phyloP scores from a whole-genome alignment of 306 rosid species.

The Herpetospermum pedunculosum region DNA sequence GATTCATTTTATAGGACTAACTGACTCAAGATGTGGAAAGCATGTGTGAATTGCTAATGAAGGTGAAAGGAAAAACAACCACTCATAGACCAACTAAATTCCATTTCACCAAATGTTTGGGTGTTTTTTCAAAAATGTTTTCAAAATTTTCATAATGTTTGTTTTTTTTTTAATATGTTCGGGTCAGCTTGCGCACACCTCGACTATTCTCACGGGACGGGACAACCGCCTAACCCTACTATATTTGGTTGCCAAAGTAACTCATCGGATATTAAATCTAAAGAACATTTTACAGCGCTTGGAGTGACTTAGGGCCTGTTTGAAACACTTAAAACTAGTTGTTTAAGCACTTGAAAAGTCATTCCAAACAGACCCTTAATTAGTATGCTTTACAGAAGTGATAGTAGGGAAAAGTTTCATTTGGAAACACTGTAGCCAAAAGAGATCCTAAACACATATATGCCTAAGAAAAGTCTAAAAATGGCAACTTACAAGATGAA shows the following conservation, averaged over 20 bases:
- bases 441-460: background rate
- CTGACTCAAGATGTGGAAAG: background rate
- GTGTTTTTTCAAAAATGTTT: background rate
- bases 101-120: too few relatives aligned
- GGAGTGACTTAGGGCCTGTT: too few relatives aligned
- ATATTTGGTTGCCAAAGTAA: too few relatives aligned
- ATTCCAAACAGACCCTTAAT: too few relatives aligned
- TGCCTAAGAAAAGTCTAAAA: background rate
- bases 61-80: background rate
- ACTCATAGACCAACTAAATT: background rate
- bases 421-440: background rate
- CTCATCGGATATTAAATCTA: too few relatives aligned
- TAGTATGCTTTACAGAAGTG: background rate
- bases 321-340: too few relatives aligned
- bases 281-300: too few relatives aligned
- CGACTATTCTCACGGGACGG: too few relatives aligned
- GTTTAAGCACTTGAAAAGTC: too few relatives aligned
- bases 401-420: background rate
- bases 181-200: too few relatives aligned
- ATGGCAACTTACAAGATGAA: conserved; percentile 9
- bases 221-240: too few relatives aligned
- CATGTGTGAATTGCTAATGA: background rate
- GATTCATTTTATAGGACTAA: background rate
- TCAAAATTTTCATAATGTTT: background rate
- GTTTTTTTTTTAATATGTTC: too few relatives aligned